Evolutionary conservation across 2,329 filamentous ascomycete genomes (phyloP), one percentile per base, ranked within the genome.

Genomic region (Penicillium sp.): DNA sequence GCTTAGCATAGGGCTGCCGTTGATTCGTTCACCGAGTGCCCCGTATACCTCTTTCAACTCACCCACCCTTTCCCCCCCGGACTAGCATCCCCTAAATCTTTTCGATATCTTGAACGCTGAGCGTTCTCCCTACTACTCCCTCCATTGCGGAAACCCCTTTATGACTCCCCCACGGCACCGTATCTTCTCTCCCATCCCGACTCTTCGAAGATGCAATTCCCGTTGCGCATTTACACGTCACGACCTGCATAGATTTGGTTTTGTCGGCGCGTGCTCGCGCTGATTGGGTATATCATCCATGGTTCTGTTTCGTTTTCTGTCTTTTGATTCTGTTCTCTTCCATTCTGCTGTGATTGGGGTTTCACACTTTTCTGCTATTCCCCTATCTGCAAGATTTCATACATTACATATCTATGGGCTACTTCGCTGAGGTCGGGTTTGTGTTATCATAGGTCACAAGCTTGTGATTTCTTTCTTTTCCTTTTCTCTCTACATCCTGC

Each of bases 221-320:
- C 56, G 54, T 57, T 60, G 62, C 57, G 62, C 62, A 66, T 68
- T 65, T 64, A 68, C 60, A 65, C 53, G 56, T 64, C 60, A 66
- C 49, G 63, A 64, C 64, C 57, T 69, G 65, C 65, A 70, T 70
- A 69, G 66, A 70, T 65, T 66, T 67, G 56, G 48, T 58, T 54
- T 61, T 58, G 45, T 65, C 55, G 59, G 57, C 58, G 52, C 40
- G 57, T 55, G 57, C 53, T 63, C 45, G n/a, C 52, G 62, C 59
- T 62, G 53, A 56, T 57, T 59, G 61, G 63, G 59, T 60, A 63
- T 54, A 25, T 30, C 42, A 19, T 59, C 25, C 57, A 49, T 45
- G 40, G n/a, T 16, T 40, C n/a, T 43, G 45, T 25, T 25, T 40
- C 22, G 7, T 40, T 26, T 26, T 22, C 13, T 42, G 3, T 19